phyloP scores from a whole-genome alignment of 2,329 filamentous ascomycete species.

The Alternaria consortialis region DNA sequence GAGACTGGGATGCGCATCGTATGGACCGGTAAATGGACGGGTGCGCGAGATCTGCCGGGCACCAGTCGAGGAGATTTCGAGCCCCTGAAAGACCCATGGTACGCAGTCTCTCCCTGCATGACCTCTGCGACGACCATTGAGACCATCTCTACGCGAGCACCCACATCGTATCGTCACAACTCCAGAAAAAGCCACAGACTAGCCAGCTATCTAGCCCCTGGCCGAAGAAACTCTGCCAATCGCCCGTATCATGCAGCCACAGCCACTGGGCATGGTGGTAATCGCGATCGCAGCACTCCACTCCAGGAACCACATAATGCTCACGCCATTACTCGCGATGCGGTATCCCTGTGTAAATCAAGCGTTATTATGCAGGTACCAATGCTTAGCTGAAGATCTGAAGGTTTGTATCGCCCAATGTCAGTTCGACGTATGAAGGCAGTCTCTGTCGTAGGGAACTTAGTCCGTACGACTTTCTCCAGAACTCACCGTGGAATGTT shows the following conservation, averaged over 20 bases:
- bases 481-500: background rate
- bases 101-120: slow-evolving; percentile 14
- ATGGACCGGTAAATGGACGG: background rate
- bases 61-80: background rate
- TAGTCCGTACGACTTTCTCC: background rate
- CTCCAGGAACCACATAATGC: background rate
- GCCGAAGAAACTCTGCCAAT: background rate
- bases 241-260: background rate
- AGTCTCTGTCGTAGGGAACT: background rate
- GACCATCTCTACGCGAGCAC: background rate
- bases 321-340: background rate
- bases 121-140: slow-evolving; percentile 4
- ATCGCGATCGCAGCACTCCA: background rate
- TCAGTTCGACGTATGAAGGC: background rate
- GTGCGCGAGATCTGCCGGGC: background rate
- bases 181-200: background rate
- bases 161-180: background rate
- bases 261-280: background rate
- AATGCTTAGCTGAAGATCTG: slow-evolving; percentile 3
- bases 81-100: slow-evolving; percentile 6
- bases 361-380: background rate
- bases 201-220: background rate
- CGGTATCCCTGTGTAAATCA: slow-evolving; percentile 11
- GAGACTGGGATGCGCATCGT: background rate
- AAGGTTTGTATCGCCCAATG: background rate